Evolutionary conservation across 805 yeast species (phyloP).

Genomic region (Saccharomycopsis microspora): DNA sequence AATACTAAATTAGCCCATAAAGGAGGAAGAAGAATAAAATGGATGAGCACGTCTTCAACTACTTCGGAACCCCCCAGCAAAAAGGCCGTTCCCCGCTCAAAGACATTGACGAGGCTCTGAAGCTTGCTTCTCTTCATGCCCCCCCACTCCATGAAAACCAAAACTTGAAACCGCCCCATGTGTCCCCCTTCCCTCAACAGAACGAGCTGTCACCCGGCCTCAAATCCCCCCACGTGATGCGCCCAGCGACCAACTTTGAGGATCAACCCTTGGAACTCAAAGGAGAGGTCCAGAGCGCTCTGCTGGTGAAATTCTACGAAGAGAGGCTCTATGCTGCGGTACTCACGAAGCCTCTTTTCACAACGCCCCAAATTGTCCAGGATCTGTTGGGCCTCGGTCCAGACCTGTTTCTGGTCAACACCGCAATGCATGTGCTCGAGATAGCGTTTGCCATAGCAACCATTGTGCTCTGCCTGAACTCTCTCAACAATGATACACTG

Average conservation of each 20-base stretch:
- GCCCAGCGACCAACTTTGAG: not conserved
- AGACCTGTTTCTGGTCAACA: slow-evolving; percentile 10
- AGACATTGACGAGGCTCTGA: too few relatives aligned
- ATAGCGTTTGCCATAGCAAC: slow-evolving; percentile 10
- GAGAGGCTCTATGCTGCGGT: slow-evolving; percentile 14
- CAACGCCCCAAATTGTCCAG: slow-evolving; percentile 11
- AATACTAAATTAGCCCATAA: too few relatives aligned
- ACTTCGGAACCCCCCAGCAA: too few relatives aligned
- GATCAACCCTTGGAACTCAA: not conserved
- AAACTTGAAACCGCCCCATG: too few relatives aligned
- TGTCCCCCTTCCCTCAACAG: too few relatives aligned
- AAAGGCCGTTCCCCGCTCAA: too few relatives aligned
- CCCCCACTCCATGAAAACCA: too few relatives aligned
- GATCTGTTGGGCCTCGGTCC: slow-evolving; percentile 10
- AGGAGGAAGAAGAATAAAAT: too few relatives aligned
- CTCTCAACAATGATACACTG: slow-evolving; percentile 20
- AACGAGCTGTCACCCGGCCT: too few relatives aligned
- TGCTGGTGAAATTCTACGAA: not conserved
- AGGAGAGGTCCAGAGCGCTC: slow-evolving; percentile 2
- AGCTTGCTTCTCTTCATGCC: too few relatives aligned
- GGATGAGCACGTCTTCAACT: too few relatives aligned
- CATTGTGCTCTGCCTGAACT: slow-evolving; percentile 11
- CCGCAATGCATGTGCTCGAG: slow-evolving; percentile 15
- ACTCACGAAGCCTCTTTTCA: slow-evolving; percentile 9
- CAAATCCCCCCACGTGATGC: too few relatives aligned